Evolutionary conservation across 371 early-diverging fungal species (phyloP).

Genomic region (Lichtheimia ornata): DNA sequence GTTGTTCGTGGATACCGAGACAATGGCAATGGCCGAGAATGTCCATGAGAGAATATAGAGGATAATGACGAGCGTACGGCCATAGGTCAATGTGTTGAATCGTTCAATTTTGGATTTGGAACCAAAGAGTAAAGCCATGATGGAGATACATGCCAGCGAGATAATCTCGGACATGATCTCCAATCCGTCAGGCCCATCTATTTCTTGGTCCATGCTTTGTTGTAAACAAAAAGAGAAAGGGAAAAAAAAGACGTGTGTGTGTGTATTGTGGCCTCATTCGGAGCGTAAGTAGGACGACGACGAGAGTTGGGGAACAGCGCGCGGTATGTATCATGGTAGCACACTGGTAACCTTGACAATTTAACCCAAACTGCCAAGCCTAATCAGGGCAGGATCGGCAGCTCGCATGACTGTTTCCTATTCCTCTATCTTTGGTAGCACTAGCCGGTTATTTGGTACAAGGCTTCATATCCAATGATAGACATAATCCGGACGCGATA

Average conservation of each 20-base stretch:
- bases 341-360: too few relatives aligned
- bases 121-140: slow-evolving; percentile 16
- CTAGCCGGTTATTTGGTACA: too few relatives aligned
- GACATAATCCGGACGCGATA: too few relatives aligned
- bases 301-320: too few relatives aligned
- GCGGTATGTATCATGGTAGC: too few relatives aligned
- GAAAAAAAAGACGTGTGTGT: background rate
- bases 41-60: slow-evolving; percentile 22
- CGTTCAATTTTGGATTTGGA: slow-evolving; percentile 19
- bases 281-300: too few relatives aligned
- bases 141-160: slow-evolving; percentile 20
- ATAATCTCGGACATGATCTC: slow-evolving; percentile 23
- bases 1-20: slow-evolving; percentile 25
- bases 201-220: background rate
- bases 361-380: too few relatives aligned
- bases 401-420: slow-evolving; percentile 3
- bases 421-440: too few relatives aligned
- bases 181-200: slow-evolving; percentile 16
- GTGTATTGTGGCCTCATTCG: too few relatives aligned
- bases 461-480: too few relatives aligned
- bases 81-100: slow-evolving; percentile 17
- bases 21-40: slow-evolving; percentile 15
- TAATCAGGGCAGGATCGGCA: slow-evolving; percentile 7
- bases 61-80: slow-evolving; percentile 15
- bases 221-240: slow-evolving; percentile 2